Evolutionary conservation across 2,329 filamentous ascomycete species (phyloP), one percentile per base, ranked within the genome.

Genomic region (Pyrenophora teres): DNA sequence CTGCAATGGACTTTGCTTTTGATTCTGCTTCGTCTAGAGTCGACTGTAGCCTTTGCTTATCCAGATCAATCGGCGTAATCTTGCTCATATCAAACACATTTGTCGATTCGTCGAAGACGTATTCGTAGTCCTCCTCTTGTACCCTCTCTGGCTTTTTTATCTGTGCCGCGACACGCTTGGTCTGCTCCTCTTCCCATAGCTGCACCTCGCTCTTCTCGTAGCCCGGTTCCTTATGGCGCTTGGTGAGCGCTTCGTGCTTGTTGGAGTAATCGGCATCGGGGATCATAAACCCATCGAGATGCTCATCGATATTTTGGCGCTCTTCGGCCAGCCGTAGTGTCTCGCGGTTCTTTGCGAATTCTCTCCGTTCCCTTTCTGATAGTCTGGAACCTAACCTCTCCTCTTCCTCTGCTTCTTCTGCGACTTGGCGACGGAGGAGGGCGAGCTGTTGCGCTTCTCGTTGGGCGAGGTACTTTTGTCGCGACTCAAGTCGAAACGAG

Each of bases 381-480:
- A 99, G 74, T 39, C 82, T 81, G 39, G 92, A 91, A 36, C 88
- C 89, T 2, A 64, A 35, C 40, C 86, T 82, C 46, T 95, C 74
- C 70, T 97, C 92, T 18, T 87, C 79, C 42, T 78, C 85, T 1
- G 87, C 87, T 72, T 99, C 94, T 63, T 97, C 93, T 0, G 86
- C 85, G 2, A 99, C 94, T 68, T 97, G 93, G 66, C 89, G 90
- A 27, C 92, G 85, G 42, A 99, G 76, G n/a, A 99, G 77, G 0
- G 90, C 90, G 13, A 99, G 76, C 54, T 90, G 85, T 73, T 97
- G 91, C 0, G 88, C 80, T 71, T 97, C 92, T 57, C 94, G 84
- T 78, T 99, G 97, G 74, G 92, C 91, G 25, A 99, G 80, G 69
- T 99, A 99, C 60, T 94, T 88, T 69, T 97, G 92, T 54, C 94